phyloP scores from a whole-genome alignment of 2,329 filamentous ascomycete species.

The Nigrograna mackinnonii region DNA sequence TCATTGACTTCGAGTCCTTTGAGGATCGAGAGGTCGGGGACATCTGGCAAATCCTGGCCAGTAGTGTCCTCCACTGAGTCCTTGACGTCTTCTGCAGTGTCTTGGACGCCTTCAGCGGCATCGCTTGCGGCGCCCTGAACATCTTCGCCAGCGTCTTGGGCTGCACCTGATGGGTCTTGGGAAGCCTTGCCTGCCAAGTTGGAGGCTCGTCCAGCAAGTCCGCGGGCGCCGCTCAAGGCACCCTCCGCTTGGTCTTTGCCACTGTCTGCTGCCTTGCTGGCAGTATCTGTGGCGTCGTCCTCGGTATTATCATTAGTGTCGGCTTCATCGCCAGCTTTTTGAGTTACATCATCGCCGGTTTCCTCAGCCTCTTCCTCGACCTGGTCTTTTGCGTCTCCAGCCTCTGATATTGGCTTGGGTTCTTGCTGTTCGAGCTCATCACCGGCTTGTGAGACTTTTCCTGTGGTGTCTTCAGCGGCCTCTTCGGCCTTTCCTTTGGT shows the following conservation, averaged over 20 bases:
- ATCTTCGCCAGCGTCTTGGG: conserved; percentile 25
- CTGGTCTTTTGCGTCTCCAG: conserved; percentile 38
- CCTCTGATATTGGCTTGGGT: conserved; percentile 50
- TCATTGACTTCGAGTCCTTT: conserved; percentile 58
- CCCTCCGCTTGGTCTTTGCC: conserved; percentile 41
- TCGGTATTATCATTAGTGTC: conserved; percentile 43
- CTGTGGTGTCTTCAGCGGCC: conserved; percentile 42
- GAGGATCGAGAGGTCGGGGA: conserved; percentile 51
- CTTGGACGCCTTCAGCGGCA: conserved; percentile 15
- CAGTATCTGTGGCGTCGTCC: conserved; percentile 42
- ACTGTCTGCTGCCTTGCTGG: conserved; percentile 37
- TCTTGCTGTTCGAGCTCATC: conserved; percentile 50
- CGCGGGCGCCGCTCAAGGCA: conserved; percentile 48
- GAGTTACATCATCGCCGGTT: conserved; percentile 48
- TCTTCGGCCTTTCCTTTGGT: conserved; percentile 36
- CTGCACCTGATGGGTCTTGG: conserved; percentile 29
- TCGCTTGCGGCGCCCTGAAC: conserved; percentile 18
- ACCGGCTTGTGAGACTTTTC: conserved; percentile 52
- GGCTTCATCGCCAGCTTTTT: conserved; percentile 46
- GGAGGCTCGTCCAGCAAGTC: conserved; percentile 51
- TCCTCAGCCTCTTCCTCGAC: conserved; percentile 49
- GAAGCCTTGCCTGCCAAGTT: conserved; percentile 48
- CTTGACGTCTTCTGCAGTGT: conserved; percentile 18
- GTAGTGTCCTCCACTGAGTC: conserved; percentile 28
- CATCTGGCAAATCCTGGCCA: conserved; percentile 38